Evolutionary conservation across 371 early-diverging fungal genomes (phyloP), one percentile per base, ranked within the genome.

Genomic region (Mortierella sp.): DNA sequence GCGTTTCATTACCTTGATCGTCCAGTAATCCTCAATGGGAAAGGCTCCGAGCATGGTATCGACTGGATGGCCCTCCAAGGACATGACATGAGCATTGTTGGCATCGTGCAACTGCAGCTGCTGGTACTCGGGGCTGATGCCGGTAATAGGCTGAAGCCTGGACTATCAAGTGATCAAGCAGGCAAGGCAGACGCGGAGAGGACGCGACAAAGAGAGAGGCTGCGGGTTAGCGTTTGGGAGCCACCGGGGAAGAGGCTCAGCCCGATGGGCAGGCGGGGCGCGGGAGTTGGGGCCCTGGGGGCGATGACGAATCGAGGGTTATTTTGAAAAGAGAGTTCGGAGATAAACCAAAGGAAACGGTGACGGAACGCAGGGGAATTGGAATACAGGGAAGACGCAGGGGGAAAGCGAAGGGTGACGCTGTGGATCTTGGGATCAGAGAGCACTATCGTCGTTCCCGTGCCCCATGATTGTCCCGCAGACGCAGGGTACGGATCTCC

Each of bases 101-200:
- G n/a, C n/a, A n/a, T 87, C 80, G 60, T 85, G 85, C 6, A 96
- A 83, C 16, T 76, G 59, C 14, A 97, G 63, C 40, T 79, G 71
- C 83, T 94, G 94, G 59, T 89, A 87, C 3, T 74, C 50, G 7
- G 86, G 73, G 8, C 94, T 91, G 31, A 96, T 90, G 44, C 98
- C 98, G 0, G 96, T 95, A 56, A 98, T 94, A 25, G 96, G 92
- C 64, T 95, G 96, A 4, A 98, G 86, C 61, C 92, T 90, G 51
- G 84, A 82, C 90, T 94, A 65, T 19, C 19, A 31, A 3, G 17
- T 17, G 6, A 45, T n/a, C 7, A 45, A 45, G 39, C 39, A 8
- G 39, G 14, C 39, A 14, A 14, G 39, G 8, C 14, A 39, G 39
- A 39, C n/a, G n/a, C n/a, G n/a, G n/a, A n/a, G n/a, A n/a, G n/a